Evolutionary conservation across 352 stramenopile species (phyloP).

Genomic region (Phytophthora foliorum): DNA sequence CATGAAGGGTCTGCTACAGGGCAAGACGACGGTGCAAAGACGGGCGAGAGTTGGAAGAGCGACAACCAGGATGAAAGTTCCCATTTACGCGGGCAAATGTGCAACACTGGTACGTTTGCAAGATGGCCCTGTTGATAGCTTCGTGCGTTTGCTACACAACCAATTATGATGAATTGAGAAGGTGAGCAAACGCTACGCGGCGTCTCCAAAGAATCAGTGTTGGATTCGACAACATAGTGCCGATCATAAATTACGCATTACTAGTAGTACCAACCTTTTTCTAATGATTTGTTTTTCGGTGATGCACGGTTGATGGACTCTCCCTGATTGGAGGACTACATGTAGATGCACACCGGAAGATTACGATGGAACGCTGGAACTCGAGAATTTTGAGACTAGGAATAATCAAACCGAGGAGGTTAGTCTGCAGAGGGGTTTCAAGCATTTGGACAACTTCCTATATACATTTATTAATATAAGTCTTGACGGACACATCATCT

Average conservation of each 20-base stretch:
- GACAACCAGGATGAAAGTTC: conserved; percentile 35
- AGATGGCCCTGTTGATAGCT: background rate
- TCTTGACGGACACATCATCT: too few relatives aligned
- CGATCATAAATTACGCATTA: conserved; percentile 9
- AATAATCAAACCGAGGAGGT: too few relatives aligned
- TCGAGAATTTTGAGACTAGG: too few relatives aligned
- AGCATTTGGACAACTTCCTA: too few relatives aligned
- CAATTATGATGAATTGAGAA: background rate
- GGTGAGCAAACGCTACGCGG: background rate
- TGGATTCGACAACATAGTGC: background rate
- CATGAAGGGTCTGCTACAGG: background rate
- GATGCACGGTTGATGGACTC: conserved; percentile 12
- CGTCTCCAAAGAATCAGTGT: too few relatives aligned
- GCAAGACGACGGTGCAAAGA: conserved; percentile 10
- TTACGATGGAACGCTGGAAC: too few relatives aligned
- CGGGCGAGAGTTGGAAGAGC: conserved; percentile 9
- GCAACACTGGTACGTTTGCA: conserved; percentile 6
- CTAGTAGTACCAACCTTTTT: conserved; percentile 16
- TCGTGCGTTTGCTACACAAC: background rate
- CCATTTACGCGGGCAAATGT: conserved; percentile 14
- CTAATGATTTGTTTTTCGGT: conserved; percentile 15
- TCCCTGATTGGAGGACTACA: background rate
- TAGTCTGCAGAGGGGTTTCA: too few relatives aligned
- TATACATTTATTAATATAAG: too few relatives aligned
- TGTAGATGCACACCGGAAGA: too few relatives aligned